Base-by-base conservation (phyloP, 2,329 filamentous ascomycete species). In the Beauveria bassiana region DNA sequence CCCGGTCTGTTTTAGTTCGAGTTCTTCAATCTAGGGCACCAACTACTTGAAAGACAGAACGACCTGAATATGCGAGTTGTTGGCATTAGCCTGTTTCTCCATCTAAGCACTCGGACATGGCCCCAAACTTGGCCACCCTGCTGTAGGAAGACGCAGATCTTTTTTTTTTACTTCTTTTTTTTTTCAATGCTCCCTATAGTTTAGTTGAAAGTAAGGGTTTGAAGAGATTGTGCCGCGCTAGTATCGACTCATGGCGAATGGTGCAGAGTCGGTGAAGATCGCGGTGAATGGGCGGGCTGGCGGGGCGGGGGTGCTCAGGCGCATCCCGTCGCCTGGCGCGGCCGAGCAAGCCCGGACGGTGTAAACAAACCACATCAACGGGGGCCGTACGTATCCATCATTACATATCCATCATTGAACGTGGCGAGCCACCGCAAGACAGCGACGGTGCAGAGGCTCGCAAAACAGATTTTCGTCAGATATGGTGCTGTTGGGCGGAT, bases 401-500 rank as follows among this genome's bases (percentile, higher is more conserved):
- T 64, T 63, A 61, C n/a, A 42, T 65, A 4, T 63, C 63, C 24
- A 52, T 65, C 47, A 64, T 45, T 45, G 1, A 56, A 65, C 24
- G 64, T 65, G 10, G 55, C 38, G 20, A 47, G 38, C 31, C 62
- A 62, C 46, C 45, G 45, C 7, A 52, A 62, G 40, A 42, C 59
- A 12, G 50, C 46, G 40, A 52, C 43, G 60, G 60, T 65, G 31
- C 38, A 38, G 10, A 60, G 59, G 5, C 52, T 65, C 5, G 64
- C 46, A 8, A 59, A 59, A 64, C 22, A 42, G 24, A 28, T 65
- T 64, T 2, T 65, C 62, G 1, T 64, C 63, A 3, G 63, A 65
- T 42, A 65, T 65, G 63, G 64, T 62, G 63, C 60, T 64, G n/a
- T 65, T 34, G 62, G 12, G 53, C 59, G 1, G 63, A 65, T 22